Base-by-base conservation (phyloP, 345 rosid genomes). In the Sisymbrium altissimum region DNA sequence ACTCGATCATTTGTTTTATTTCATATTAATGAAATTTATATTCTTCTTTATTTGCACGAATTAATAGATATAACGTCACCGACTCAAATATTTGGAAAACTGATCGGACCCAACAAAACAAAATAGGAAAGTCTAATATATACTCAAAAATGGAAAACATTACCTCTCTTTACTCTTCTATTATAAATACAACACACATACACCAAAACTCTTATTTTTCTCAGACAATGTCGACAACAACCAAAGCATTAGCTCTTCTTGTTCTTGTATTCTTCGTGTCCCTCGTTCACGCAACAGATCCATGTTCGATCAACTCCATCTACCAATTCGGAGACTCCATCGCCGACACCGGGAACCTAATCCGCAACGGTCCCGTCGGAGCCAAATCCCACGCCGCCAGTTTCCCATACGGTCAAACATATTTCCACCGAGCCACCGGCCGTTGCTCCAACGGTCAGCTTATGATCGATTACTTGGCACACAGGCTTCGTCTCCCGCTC, bases 331-430 rank as follows among this genome's bases (percentile, higher is more conserved):
- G 79, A 21, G 79, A 68, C 62, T 75, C 79, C 12, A 75, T 67
- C 11, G 23, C 79, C 17, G 79, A 75, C 74, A 75, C 79, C 1
- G 79, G 73, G n/a, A 75, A 75, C 68, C 36, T 75, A 9, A 75
- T 68, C 62, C 79, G 66, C 3, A 30, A 7, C 27, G 62, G 68
- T 2, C 79, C 60, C 2, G 13, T 36, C 39, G 70, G 70, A 52
- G 57, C 72, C 33, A 59, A 5, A 41, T 14, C 68, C 7, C 71
- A 57, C 58, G 49, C 65, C 11, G 71, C 71, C 2, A 65, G 19
- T 7, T 66, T 19, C 3, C 83, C 83, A 9, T 80, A 77, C 61
- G 83, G 81, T 12, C 67, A 77, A 63, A 72, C 81, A 10, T 76
- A 50, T 12, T 72, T 77, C 48, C 50, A 72, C 11, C 52, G 40